phyloP scores from a whole-genome alignment of 768 basidiomycete species.

The Pseudohyphozyma bogoriensis region DNA sequence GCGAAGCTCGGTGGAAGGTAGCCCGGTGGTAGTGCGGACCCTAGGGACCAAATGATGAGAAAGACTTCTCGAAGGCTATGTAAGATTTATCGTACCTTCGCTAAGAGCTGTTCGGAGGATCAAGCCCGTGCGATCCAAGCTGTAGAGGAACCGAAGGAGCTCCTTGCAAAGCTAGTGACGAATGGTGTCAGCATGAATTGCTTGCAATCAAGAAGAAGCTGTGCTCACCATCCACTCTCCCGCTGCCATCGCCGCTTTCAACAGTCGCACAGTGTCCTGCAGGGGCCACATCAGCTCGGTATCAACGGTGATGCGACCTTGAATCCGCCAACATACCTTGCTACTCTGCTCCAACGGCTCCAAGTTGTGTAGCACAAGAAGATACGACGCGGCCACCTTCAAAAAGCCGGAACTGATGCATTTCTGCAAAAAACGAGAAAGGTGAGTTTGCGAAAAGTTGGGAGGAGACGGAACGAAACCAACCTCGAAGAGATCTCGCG shows the following conservation, averaged over 20 bases:
- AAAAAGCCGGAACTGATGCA: conserved; percentile 66
- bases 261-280: conserved; percentile 63
- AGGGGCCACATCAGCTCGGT: conserved; percentile 11
- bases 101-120: conserved; percentile 28
- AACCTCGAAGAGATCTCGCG: conserved; percentile 84
- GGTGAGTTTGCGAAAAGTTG: neutral
- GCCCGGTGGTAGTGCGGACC: neutral
- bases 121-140: conserved; percentile 72
- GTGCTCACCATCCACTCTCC: conserved; percentile 59
- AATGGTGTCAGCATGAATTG: neutral
- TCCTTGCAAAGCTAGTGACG: conserved; percentile 63
- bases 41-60: neutral
- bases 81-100: conserved; percentile 11
- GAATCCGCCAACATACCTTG: conserved; percentile 38
- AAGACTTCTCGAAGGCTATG: neutral
- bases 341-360: conserved; percentile 71
- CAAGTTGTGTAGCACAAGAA: conserved; percentile 84
- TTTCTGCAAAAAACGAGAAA: conserved; percentile 45
- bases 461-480: no score
- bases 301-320: neutral
- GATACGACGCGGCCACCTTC: no score
- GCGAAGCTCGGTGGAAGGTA: neutral
- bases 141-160: conserved; percentile 80
- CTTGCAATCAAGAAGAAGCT: neutral
- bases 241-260: conserved; percentile 61